Conservation (phyloP, 106 monocot genomes). For the Hemerocallis citrina region DNA sequence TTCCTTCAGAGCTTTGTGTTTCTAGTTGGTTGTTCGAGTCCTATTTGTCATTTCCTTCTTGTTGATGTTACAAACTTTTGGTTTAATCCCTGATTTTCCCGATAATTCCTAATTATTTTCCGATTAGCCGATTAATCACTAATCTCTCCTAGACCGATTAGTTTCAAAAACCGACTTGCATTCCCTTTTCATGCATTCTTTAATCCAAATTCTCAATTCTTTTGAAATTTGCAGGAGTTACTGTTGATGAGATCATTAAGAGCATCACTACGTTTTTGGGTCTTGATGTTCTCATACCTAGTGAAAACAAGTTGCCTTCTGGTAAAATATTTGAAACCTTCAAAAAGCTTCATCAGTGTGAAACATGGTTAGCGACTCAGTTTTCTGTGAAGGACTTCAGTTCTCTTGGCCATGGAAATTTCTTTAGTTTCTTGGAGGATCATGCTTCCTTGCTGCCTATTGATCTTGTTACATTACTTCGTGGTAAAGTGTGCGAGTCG, state of each 20-base stretch:
- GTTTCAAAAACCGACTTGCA: too few relatives aligned
- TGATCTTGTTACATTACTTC: slow-evolving; percentile 25
- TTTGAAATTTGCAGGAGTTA: slow-evolving; percentile 34
- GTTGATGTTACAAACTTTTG: too few relatives aligned
- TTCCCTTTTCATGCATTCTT: neutral
- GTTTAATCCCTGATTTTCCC: too few relatives aligned
- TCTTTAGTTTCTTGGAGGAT: slow-evolving; percentile 60
- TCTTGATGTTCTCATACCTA: neutral
- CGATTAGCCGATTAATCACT: too few relatives aligned
- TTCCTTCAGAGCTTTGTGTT: neutral
- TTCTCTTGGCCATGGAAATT: slow-evolving; percentile 73
- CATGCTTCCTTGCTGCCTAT: slow-evolving; percentile 39
- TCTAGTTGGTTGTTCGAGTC: too few relatives aligned
- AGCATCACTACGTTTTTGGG: slow-evolving; percentile 29
- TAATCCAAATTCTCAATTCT: too few relatives aligned
- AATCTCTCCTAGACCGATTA: too few relatives aligned
- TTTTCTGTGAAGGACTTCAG: slow-evolving; percentile 60
- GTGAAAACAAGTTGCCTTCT: slow-evolving; percentile 2
- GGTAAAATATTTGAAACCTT: slow-evolving; percentile 16
- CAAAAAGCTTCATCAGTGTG: slow-evolving; percentile 50
- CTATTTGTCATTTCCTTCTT: neutral
- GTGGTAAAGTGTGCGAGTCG: slow-evolving; percentile 8
- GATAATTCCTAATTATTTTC: too few relatives aligned
- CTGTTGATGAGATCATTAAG: slow-evolving; percentile 44
- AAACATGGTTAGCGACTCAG: slow-evolving; percentile 51